Evolutionary conservation across 257 asterid species (phyloP).

Genomic region (Linaria vulgaris): DNA sequence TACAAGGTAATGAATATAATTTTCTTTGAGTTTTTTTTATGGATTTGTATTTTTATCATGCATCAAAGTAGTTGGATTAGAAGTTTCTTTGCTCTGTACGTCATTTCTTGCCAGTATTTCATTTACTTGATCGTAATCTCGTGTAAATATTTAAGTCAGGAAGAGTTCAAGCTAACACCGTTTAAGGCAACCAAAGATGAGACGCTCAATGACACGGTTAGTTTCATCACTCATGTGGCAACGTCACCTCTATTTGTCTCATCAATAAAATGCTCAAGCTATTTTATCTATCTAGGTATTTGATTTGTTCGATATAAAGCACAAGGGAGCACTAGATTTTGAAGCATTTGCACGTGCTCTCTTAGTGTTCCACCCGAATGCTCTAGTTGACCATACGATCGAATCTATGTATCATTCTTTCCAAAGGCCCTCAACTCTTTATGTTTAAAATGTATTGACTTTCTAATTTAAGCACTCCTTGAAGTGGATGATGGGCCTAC

Average conservation of each 20-base stretch:
- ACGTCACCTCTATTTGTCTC: slow-evolving; percentile 8
- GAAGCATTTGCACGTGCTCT: slow-evolving; percentile 87
- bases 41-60: background rate
- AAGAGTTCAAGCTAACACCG: slow-evolving; percentile 84
- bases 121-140: too few relatives aligned
- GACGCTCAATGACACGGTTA: too few relatives aligned
- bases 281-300: slow-evolving; percentile 49
- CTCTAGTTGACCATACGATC: slow-evolving; percentile 70
- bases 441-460: too few relatives aligned
- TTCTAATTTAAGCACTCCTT: slow-evolving; percentile 12
- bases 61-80: background rate
- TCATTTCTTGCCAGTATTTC: too few relatives aligned
- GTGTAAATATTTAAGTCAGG: slow-evolving; percentile 45
- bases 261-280: slow-evolving; percentile 7
- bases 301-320: slow-evolving; percentile 78
- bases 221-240: too few relatives aligned
- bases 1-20: slow-evolving; percentile 58
- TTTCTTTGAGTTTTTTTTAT: slow-evolving; percentile 8
- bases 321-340: slow-evolving; percentile 73
- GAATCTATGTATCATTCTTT: slow-evolving; percentile 63
- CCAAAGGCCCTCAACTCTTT: too few relatives aligned
- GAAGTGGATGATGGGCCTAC: slow-evolving; percentile 24
- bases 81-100: slow-evolving; percentile 14
- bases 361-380: slow-evolving; percentile 85
- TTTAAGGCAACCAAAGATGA: slow-evolving; percentile 73